These are phyloP conservation scores for Boletus sp. DNA, from an alignment of 768 basidiomycete genomes.

Conservation along the genomic window DNA sequence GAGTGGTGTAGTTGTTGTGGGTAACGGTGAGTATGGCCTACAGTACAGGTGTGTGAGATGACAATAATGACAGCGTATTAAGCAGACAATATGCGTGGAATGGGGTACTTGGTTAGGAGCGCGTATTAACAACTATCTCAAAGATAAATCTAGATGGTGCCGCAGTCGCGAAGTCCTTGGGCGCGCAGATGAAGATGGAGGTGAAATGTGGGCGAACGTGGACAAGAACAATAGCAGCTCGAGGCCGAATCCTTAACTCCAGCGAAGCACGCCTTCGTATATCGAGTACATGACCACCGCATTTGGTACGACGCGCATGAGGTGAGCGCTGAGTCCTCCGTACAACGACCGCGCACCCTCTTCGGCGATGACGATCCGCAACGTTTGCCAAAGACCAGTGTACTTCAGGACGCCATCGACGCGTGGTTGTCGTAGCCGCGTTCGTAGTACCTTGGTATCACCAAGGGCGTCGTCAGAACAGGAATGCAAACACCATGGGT, in stretches of 20 bases:
- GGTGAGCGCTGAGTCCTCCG: conserved; percentile 89
- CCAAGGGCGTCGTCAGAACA: conserved; percentile 1
- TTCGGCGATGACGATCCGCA: conserved; percentile 82
- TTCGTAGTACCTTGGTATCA: conserved; percentile 73
- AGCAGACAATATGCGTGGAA: conserved; percentile 11
- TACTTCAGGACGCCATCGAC: conserved; percentile 81
- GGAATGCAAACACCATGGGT: background rate
- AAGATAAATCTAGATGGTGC: conserved; percentile 16
- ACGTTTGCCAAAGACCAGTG: conserved; percentile 79
- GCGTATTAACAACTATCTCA: conserved; percentile 15
- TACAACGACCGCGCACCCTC: conserved; percentile 88
- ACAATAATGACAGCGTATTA: conserved; percentile 17
- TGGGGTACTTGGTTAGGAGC: conserved; percentile 5
- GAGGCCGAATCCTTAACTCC: conserved; percentile 31
- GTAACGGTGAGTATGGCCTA: conserved; percentile 24
- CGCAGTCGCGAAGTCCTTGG: background rate
- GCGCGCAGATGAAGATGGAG: too few species aligned
- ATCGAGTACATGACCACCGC: conserved; percentile 97
- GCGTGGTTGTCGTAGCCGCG: conserved; percentile 85
- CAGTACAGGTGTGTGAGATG: conserved; percentile 14
- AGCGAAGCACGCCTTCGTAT: conserved; percentile 81
- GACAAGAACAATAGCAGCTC: background rate
- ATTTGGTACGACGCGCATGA: conserved; percentile 97
- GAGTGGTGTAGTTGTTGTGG: conserved; percentile 26
- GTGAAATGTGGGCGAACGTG: background rate